Conservation (phyloP, 768 basidiomycete genomes). For the Suillus bovinus region DNA sequence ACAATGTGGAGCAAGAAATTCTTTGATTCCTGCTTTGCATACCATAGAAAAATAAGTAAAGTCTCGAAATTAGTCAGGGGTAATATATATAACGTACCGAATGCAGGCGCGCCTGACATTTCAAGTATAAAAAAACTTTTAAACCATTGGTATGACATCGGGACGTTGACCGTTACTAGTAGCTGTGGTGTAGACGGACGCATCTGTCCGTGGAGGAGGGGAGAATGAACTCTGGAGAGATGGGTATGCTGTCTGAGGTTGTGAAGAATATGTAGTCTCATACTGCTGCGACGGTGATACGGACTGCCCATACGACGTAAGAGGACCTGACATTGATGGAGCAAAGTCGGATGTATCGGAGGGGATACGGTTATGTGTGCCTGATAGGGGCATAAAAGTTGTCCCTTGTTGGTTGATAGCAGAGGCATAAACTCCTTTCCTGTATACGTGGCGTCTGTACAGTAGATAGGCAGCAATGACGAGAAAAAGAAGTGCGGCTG, state of each 20-base stretch:
- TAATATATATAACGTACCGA: not conserved
- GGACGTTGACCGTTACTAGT: conserved; percentile 1
- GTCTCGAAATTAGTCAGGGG: not conserved
- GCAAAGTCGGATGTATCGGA: conserved; percentile 16
- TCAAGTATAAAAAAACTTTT: not conserved
- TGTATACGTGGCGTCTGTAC: conserved; percentile 14
- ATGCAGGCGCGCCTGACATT: not conserved
- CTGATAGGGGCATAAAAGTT: not conserved
- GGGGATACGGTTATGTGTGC: conserved; percentile 13
- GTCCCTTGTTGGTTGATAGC: not conserved
- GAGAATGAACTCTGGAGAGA: conserved; percentile 11
- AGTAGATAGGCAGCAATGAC: conserved; percentile 17
- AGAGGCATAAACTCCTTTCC: not conserved
- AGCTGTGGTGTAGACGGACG: conserved; percentile 13
- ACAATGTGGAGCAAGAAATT: not conserved
- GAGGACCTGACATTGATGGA: not conserved
- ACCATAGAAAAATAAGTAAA: not conserved
- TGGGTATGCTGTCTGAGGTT: conserved; percentile 1
- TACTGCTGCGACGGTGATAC: not conserved
- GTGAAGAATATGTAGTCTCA: not conserved
- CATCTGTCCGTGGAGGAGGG: conserved; percentile 16
- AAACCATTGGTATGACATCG: conserved; percentile 25
- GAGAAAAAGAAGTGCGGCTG: conserved; percentile 18
- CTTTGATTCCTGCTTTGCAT: not conserved
- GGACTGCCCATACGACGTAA: not conserved